Conservation (phyloP, 208 protist genomes). For the Herpetomonas tarakana region DNA sequence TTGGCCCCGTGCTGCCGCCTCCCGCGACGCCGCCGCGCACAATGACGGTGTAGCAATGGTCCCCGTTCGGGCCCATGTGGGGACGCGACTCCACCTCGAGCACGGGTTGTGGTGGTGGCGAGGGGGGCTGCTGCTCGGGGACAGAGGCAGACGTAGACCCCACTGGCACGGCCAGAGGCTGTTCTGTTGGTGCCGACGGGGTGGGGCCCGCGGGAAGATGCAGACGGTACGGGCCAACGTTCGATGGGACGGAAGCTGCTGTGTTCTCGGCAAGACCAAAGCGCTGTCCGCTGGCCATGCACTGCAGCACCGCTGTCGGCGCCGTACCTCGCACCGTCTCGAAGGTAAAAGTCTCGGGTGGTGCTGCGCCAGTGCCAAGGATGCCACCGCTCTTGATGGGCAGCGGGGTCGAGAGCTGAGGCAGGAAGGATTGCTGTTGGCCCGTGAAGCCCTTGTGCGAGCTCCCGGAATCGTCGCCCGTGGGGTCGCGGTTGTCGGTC, state of each 20-base stretch:
- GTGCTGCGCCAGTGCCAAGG: background rate
- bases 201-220: conserved; percentile 29
- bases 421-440: background rate
- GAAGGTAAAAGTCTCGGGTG: conserved; percentile 34
- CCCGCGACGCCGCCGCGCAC: background rate
- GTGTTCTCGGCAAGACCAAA: conserved; percentile 34
- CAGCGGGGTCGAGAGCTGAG: no score
- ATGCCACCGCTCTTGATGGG: background rate
- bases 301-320: conserved; percentile 40
- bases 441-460: no score
- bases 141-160: background rate
- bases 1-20: background rate
- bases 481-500: no score
- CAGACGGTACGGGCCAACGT: conserved; percentile 57
- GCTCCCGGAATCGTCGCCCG: no score
- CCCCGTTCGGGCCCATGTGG: conserved; percentile 7
- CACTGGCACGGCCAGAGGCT: background rate
- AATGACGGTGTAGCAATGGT: background rate
- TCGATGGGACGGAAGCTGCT: conserved; percentile 33
- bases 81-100: conserved; percentile 62
- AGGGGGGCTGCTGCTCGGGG: background rate
- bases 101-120: conserved; percentile 5
- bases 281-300: conserved; percentile 42
- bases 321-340: conserved; percentile 29
- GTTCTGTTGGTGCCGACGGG: background rate